Evolutionary conservation across 768 basidiomycete genomes (phyloP).

Genomic region (Pisolithus marmoratus): DNA sequence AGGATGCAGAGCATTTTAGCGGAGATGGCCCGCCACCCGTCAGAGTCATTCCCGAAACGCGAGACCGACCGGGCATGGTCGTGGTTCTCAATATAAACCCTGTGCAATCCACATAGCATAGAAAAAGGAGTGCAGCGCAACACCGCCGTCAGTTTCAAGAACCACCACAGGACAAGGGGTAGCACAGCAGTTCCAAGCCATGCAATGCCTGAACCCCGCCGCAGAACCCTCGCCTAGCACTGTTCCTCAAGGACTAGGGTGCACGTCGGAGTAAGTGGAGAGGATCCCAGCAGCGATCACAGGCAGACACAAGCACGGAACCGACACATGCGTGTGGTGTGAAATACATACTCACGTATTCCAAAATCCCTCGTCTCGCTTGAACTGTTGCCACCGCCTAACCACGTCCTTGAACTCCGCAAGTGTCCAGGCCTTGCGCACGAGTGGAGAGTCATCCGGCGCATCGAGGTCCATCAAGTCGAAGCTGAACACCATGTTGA

Average conservation of each 20-base stretch:
- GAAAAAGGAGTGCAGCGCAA: conserved; percentile 1
- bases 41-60: conserved; percentile 57
- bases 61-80: conserved; percentile 62
- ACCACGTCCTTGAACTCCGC: conserved; percentile 44
- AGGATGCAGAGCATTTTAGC: conserved; percentile 63
- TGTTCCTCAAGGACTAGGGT: conserved; percentile 10
- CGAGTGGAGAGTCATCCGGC: conserved; percentile 36
- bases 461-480: conserved; percentile 57
- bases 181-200: conserved; percentile 1
- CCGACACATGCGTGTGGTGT: not conserved
- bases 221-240: conserved; percentile 12
- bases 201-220: conserved; percentile 12
- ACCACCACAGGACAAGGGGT: not conserved
- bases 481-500: conserved; percentile 64
- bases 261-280: conserved; percentile 5
- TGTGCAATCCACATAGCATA: conserved; percentile 15
- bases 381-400: conserved; percentile 50
- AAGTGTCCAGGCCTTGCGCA: conserved; percentile 45
- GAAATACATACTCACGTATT: conserved; percentile 48
- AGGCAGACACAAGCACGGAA: not conserved
- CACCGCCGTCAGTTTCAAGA: not conserved
- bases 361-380: conserved; percentile 59
- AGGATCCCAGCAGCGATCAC: conserved; percentile 3
- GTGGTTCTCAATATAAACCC: conserved; percentile 67
- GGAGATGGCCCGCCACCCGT: conserved; percentile 49